phyloP scores from a whole-genome alignment of 768 basidiomycete species.

The Hypholoma fasciculare region DNA sequence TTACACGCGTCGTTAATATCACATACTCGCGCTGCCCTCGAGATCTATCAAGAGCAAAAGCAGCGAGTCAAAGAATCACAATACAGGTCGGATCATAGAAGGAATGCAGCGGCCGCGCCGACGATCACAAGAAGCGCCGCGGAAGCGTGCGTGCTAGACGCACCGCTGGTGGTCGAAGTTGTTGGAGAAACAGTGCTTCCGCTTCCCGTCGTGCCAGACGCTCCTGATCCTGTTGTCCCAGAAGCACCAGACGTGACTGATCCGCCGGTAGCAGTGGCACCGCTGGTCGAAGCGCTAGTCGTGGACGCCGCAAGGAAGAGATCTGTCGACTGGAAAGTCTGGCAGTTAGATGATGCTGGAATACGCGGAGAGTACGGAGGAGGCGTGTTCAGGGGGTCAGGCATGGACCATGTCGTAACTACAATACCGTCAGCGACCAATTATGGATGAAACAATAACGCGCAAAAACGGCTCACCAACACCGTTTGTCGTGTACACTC shows the following conservation, averaged over 20 bases:
- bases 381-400: slow-evolving; percentile 18
- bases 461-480: slow-evolving; percentile 2
- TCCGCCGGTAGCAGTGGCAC: not conserved
- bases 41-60: too few species aligned
- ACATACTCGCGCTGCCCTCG: too few species aligned
- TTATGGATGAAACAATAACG: not conserved
- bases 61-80: too few species aligned
- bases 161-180: not conserved
- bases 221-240: not conserved
- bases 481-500: slow-evolving; percentile 43
- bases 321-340: slow-evolving; percentile 26
- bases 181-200: not conserved
- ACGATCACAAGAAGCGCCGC: not conserved
- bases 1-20: too few species aligned
- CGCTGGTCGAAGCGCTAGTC: not conserved
- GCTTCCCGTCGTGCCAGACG: not conserved
- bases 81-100: not conserved
- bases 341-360: slow-evolving; percentile 40
- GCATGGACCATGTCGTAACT: slow-evolving; percentile 18
- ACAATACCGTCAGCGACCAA: not conserved
- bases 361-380: slow-evolving; percentile 41
- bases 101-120: not conserved
- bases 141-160: not conserved
- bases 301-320: slow-evolving; percentile 20
- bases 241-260: not conserved